Base-by-base conservation (phyloP, 148 eudicot species). In the Rhododendron ferrugineum region DNA sequence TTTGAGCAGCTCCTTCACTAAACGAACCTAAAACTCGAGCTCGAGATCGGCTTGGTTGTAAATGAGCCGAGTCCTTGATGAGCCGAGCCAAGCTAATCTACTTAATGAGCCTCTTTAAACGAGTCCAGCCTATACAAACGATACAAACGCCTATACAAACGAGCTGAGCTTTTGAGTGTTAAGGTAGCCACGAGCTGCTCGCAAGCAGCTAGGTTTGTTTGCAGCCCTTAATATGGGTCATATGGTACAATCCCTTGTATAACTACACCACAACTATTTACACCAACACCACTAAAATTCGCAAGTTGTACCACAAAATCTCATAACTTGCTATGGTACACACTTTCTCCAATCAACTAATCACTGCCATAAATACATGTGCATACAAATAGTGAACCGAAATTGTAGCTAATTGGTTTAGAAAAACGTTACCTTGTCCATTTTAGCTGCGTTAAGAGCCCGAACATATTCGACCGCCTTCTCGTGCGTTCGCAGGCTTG, bases 401-500 rank as follows among this genome's bases (percentile, higher is more conserved):
- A 62, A 62, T 2, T 37, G 15, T 3, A 37, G 6, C 3, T 64
- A 7, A 37, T 7, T 9, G 13, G 32, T 81, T 22, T 34, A 37
- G 7, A 23, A 32, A 54, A 23, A 23, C 11, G 3, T 77, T 84
- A 95, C 99, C 98, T 97, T 95, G 2, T 97, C 98, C 84, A 95
- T 90, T 85, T 97, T 97, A 84, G 94, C 99, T 3, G 98, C 94
- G 89, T 89, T 97, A 68, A 94, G 88, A 88, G 99, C 99, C 49
- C 98, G 92, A 81, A 91, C 94, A 88, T 95, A 97, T 88, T 97
- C 99, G 8, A 90, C 90, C 6, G 98, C 96, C 89, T 94, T 95
- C 91, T 94, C 99, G 85, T 94, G 99, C 58, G 96, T 82, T 15
- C 99, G 91, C 85, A 97, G 91, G 78, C 44, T 93, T 0, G 99